Evolutionary conservation across 257 asterid species (phyloP), one percentile per base, ranked within the genome.

Genomic region (Perilla frutescens): DNA sequence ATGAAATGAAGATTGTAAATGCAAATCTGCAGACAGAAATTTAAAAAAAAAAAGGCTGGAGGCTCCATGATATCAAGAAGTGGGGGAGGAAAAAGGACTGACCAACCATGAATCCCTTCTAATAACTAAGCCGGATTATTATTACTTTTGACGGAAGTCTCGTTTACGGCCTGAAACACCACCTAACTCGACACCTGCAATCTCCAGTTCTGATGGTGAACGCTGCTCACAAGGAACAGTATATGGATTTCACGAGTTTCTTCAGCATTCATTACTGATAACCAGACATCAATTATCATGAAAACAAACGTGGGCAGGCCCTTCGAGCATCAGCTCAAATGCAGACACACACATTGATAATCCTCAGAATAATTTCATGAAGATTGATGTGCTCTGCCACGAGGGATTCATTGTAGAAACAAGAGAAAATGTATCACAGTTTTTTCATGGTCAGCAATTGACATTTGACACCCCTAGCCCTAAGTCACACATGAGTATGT

Each of bases 261-360:
- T 15, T 62, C 67, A 26, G 34, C 36, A 37, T 40, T 62, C 67
- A 62, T 41, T 36, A 29, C 67, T 9, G 51, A 62, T 39, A 62
- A 62, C 67, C 67, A 45, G 12, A 12, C 7, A 62, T 62, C 34
- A 3, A 12, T 62, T 39, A 39, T 47, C 36, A 13, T 12, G 55
- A 49, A 13, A 49, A 49, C 55, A 11, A 20, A 12, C 26, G 7
- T 20, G 26, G 26, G 26, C 26, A 20, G 26, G 26, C 26, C 26
- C 6, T 49, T 12, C 26, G 20, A 49, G 55, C 26, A 49, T 13
- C 26, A 49, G 55, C 5, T 49, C 55, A n/a, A 49, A 49, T 3
- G 55, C 55, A 49, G 20, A 49, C n/a, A 9, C n/a, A 9, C 26
- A 49, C 26, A 49, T 4, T 9, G n/a, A 49, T 15, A 12, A 49